These are phyloP conservation scores for Elongisporangium anandrum DNA, from an alignment of 352 stramenopile genomes.

Conservation along the genomic window DNA sequence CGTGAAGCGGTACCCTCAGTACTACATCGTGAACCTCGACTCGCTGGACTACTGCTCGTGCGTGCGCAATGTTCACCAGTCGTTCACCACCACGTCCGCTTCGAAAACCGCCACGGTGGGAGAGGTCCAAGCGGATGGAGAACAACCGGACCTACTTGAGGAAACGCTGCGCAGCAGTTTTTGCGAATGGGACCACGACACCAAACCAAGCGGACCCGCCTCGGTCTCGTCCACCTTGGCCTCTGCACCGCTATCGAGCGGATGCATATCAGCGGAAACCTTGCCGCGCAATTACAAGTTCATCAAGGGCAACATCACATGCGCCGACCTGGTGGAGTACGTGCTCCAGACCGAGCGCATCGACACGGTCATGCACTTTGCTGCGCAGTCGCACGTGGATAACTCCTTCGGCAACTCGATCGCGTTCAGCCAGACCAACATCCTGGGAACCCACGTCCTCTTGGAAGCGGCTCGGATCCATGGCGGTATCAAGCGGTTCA, in stretches of 20 bases:
- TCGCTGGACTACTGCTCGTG: slow-evolving; percentile 84
- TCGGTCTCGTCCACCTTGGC: background rate
- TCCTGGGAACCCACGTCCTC: slow-evolving; percentile 97
- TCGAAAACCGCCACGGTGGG: background rate
- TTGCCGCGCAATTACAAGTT: slow-evolving; percentile 91
- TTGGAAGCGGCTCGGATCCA: slow-evolving; percentile 93
- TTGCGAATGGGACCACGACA: slow-evolving; percentile 38
- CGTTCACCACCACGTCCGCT: background rate
- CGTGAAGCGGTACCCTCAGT: slow-evolving; percentile 95
- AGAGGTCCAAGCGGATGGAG: background rate
- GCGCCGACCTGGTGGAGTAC: slow-evolving; percentile 92
- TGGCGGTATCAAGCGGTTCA: slow-evolving; percentile 89
- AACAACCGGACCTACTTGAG: background rate
- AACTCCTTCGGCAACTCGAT: slow-evolving; percentile 99
- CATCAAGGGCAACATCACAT: slow-evolving; percentile 96
- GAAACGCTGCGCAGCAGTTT: slow-evolving; percentile 45
- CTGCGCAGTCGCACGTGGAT: slow-evolving; percentile 97
- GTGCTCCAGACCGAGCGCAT: slow-evolving; percentile 94
- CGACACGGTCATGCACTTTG: slow-evolving; percentile 98
- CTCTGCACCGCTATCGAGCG: background rate
- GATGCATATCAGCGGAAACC: slow-evolving; percentile 9
- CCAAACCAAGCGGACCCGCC: background rate
- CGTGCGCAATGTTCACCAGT: slow-evolving; percentile 55
- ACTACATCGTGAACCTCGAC: slow-evolving; percentile 97
- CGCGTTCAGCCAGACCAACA: slow-evolving; percentile 97